Percentiles rank a stretch among this genome's conserved stretches.
Conservation (phyloP, 1,139 yeast genomes). For the Hansenula anomala region DNA sequence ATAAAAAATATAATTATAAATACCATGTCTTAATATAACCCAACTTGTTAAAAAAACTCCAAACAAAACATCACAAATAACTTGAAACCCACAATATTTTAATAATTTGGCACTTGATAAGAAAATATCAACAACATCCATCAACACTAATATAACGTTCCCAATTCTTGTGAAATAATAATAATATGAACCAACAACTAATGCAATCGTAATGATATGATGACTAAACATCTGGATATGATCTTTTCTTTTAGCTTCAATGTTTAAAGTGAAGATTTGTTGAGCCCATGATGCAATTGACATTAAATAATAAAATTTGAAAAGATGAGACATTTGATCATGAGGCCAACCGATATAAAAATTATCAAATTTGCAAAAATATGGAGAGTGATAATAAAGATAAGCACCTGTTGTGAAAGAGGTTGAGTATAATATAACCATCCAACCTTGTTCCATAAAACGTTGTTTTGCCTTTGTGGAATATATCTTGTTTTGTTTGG, state of each 20-base stretch:
- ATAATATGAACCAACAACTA: conserved; percentile 69
- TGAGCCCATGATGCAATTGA: conserved; percentile 78
- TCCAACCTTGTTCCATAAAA: conserved; percentile 89
- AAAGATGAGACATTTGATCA: conserved; percentile 38
- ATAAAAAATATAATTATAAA: conserved; percentile 63
- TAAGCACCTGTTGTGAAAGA: conserved; percentile 57
- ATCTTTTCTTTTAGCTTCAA: conserved; percentile 80
- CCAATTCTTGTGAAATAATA: conserved; percentile 76
- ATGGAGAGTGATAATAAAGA: conserved; percentile 54
- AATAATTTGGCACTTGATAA: conserved; percentile 72
- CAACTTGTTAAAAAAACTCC: conserved; percentile 62
- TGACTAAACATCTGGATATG: conserved; percentile 84
- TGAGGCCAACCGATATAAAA: conserved; percentile 80
- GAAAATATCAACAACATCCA: conserved; percentile 80
- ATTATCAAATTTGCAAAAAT: conserved; percentile 53
- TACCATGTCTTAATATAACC: conserved; percentile 69
- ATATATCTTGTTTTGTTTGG: conserved; percentile 39
- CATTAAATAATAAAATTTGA: conserved; percentile 68
- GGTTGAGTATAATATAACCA: conserved; percentile 51
- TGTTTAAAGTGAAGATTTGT: conserved; percentile 69
- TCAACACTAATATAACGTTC: conserved; percentile 66
- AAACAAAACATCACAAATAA: conserved; percentile 66
- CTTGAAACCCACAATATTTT: conserved; percentile 61
- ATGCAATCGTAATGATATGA: conserved; percentile 71
- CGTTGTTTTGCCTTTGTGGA: conserved; percentile 52